Evolutionary conservation across 2,329 filamentous ascomycete genomes (phyloP).

Genomic region (Hymenoscyphus scutula): DNA sequence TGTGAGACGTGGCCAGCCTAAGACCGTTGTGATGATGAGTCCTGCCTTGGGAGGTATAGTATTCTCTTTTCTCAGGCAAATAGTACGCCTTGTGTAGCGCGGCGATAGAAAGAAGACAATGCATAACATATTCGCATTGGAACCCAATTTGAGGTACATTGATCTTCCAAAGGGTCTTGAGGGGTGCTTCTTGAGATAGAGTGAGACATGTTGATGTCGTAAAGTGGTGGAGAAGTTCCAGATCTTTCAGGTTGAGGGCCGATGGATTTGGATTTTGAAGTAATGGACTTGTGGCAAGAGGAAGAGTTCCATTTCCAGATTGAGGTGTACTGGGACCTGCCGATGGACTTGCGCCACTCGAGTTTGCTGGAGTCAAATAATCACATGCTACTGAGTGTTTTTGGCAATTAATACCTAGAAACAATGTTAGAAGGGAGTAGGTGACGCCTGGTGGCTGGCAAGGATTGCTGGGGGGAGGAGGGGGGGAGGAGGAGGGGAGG

Average conservation of each 20-base stretch:
- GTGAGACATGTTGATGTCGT: conserved; percentile 49
- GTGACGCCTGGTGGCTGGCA: no score
- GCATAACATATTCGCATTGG: conserved; percentile 47
- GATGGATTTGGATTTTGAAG: conserved; percentile 6
- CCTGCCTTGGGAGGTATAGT: conserved; percentile 41
- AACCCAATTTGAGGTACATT: conserved; percentile 48
- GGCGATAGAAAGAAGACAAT: conserved; percentile 47
- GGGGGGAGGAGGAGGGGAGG: no score
- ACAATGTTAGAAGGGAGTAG: no score
- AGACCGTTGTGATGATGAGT: conserved; percentile 38
- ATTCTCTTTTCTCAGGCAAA: conserved; percentile 39
- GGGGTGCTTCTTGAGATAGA: conserved; percentile 41
- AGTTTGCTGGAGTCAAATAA: conserved; percentile 29
- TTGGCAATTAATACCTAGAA: no score
- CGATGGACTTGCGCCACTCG: conserved; percentile 16
- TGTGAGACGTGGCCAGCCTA: conserved; percentile 34
- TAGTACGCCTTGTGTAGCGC: conserved; percentile 48
- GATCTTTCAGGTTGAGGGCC: conserved; percentile 42
- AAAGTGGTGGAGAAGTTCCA: conserved; percentile 54
- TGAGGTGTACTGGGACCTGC: conserved; percentile 7
- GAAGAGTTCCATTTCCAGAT: not conserved
- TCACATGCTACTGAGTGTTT: conserved; percentile 42
- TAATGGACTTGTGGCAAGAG: conserved; percentile 1
- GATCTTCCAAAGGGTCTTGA: conserved; percentile 47
- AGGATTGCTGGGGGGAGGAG: no score